phyloP scores from a whole-genome alignment of 2,329 filamentous ascomycete genomes.

The Alternaria triticina region DNA sequence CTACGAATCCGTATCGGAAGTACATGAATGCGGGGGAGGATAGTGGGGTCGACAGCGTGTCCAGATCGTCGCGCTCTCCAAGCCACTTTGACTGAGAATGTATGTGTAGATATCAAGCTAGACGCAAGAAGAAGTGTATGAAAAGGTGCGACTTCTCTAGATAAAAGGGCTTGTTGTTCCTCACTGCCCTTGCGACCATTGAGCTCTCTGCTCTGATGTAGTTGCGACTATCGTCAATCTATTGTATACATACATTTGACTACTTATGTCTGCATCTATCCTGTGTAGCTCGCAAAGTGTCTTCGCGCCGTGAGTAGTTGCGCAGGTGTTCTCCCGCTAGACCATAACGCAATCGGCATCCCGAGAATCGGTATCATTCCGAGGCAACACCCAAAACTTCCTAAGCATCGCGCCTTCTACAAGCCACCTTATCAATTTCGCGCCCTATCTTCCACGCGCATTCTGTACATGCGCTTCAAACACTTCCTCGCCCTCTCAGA shows the following conservation, averaged over 20 bases:
- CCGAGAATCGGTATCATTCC: conserved; percentile 11
- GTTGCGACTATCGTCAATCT: neutral
- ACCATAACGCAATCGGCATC: conserved; percentile 10
- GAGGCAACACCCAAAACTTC: neutral
- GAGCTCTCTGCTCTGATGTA: neutral
- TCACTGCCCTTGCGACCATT: neutral
- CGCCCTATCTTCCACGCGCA: neutral
- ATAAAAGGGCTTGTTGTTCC: neutral
- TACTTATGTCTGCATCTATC: neutral
- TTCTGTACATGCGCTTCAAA: conserved; percentile 9
- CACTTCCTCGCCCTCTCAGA: conserved; percentile 7
- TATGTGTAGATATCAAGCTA: neutral
- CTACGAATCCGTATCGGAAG: conserved; percentile 1
- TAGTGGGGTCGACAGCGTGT: neutral
- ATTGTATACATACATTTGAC: too few species aligned
- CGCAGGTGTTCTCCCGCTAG: neutral
- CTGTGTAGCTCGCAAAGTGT: neutral
- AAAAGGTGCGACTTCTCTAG: neutral
- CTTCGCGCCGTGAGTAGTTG: neutral
- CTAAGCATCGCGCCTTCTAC: neutral
- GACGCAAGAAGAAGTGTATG: neutral
- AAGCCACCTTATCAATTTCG: neutral
- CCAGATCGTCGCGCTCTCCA: neutral
- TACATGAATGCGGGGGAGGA: neutral
- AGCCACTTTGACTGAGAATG: neutral